These are phyloP conservation scores for Pichia phayaonensis DNA, from an alignment of 805 yeast genomes.

Conservation along the genomic window DNA sequence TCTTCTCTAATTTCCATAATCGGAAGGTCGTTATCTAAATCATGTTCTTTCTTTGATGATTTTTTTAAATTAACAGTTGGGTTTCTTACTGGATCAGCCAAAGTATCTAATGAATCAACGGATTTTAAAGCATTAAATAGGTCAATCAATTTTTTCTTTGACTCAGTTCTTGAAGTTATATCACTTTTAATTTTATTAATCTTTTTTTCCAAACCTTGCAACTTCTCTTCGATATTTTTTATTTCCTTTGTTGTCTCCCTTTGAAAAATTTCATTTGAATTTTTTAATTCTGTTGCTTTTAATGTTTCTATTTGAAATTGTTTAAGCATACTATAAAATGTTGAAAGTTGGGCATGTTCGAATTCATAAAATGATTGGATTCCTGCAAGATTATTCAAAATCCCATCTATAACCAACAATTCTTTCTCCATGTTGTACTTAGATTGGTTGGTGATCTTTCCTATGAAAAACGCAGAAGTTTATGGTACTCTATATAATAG, in stretches of 20 bases:
- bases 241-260: conserved; percentile 19
- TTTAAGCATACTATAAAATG: conserved; percentile 10
- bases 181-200: conserved; percentile 27
- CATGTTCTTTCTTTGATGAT: conserved; percentile 23
- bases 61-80: neutral
- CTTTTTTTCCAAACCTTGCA: conserved; percentile 10
- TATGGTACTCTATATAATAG: too few relatives aligned
- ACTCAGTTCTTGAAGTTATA: conserved; percentile 28
- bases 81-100: neutral
- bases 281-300: conserved; percentile 11
- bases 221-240: conserved; percentile 7
- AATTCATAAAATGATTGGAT: conserved; percentile 22
- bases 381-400: conserved; percentile 19
- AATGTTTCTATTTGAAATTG: conserved; percentile 15
- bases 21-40: conserved; percentile 37
- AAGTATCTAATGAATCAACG: conserved; percentile 23
- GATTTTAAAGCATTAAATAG: conserved; percentile 21
- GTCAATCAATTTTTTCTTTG: conserved; percentile 21
- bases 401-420: conserved; percentile 20
- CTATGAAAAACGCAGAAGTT: neutral
- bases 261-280: conserved; percentile 14
- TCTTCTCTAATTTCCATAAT: conserved; percentile 80
- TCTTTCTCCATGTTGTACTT: conserved; percentile 18
- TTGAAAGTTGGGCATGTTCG: conserved; percentile 17
- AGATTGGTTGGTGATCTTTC: neutral